Conservation (phyloP, 192 early-diverging fungal genomes). For the Diversispora eburnea region DNA sequence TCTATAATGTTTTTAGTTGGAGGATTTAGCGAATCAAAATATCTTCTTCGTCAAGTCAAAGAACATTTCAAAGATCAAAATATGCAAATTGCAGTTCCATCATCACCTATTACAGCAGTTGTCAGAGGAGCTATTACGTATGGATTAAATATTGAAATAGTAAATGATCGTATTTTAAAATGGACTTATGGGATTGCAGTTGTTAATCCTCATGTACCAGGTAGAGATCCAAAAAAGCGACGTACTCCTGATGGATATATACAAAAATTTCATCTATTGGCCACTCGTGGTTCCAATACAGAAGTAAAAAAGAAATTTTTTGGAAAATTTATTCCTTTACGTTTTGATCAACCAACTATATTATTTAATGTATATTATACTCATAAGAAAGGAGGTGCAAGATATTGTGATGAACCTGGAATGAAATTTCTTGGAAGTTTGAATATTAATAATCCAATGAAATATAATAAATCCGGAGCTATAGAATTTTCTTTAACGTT, state of each 20-base stretch:
- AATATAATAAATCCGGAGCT: neutral
- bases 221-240: neutral
- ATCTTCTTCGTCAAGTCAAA: conserved; percentile 45
- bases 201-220: neutral
- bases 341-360: neutral
- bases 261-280: conserved; percentile 1
- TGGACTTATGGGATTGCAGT: conserved; percentile 20
- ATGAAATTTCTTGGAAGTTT: conserved; percentile 14
- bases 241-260: conserved; percentile 13
- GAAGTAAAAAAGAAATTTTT: conserved; percentile 13
- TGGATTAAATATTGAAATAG: conserved; percentile 9
- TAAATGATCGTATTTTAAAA: conserved; percentile 2
- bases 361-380: conserved; percentile 23
- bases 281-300: neutral
- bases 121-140: conserved; percentile 43
- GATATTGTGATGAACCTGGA: conserved; percentile 15
- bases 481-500: conserved; percentile 24
- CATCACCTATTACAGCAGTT: conserved; percentile 49
- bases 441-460: conserved; percentile 8
- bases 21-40: conserved; percentile 53
- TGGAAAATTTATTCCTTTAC: neutral
- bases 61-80: conserved; percentile 43
- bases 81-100: conserved; percentile 46
- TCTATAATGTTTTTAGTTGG: conserved; percentile 55
- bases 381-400: neutral